A percentile compares a stretch with the other conserved stretches of the same genome.
phyloP scores from a whole-genome alignment of 257 asterid genomes.

The Phtheirospermum japonicum region DNA sequence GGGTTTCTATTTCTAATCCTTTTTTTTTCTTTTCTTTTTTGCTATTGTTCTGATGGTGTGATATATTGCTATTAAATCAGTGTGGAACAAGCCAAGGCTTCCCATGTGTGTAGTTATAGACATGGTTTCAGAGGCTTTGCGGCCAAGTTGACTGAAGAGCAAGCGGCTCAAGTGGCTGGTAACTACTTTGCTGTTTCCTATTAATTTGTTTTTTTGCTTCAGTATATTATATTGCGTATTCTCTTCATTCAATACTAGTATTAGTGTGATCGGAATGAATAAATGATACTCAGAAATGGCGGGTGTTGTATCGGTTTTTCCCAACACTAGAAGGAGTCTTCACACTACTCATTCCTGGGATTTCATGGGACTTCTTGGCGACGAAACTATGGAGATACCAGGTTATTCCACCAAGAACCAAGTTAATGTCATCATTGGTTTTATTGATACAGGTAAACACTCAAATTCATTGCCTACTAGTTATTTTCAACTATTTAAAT shows the following conservation, averaged over 20 bases:
- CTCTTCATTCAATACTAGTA: slow-evolving; percentile 2
- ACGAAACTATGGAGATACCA: slow-evolving; percentile 88
- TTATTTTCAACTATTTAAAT: no score
- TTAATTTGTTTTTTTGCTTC: neutral
- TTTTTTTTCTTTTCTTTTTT: slow-evolving; percentile 4
- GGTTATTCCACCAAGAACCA: slow-evolving; percentile 93
- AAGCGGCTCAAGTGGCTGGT: slow-evolving; percentile 80
- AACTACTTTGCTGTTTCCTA: slow-evolving; percentile 26
- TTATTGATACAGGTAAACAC: slow-evolving; percentile 84
- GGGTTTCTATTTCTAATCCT: no score
- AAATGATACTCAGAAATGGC: slow-evolving; percentile 69
- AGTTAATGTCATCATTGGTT: slow-evolving; percentile 84
- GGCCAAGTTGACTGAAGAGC: slow-evolving; percentile 80
- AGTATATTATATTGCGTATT: neutral
- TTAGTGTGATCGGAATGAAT: slow-evolving; percentile 23
- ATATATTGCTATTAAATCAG: slow-evolving; percentile 37
- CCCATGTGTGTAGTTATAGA: slow-evolving; percentile 82
- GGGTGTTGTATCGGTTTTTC: slow-evolving; percentile 92
- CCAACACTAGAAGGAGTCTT: slow-evolving; percentile 67
- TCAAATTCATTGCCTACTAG: no score
- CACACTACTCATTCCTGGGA: slow-evolving; percentile 99
- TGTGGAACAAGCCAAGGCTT: slow-evolving; percentile 67
- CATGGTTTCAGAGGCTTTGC: slow-evolving; percentile 97
- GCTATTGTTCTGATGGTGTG: slow-evolving; percentile 22
- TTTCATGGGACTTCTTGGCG: slow-evolving; percentile 81